A percentile compares a stretch with the other conserved stretches of the same genome.
phyloP scores from a whole-genome alignment of 176 grass and related monocot species.

The Poa pratensis region DNA sequence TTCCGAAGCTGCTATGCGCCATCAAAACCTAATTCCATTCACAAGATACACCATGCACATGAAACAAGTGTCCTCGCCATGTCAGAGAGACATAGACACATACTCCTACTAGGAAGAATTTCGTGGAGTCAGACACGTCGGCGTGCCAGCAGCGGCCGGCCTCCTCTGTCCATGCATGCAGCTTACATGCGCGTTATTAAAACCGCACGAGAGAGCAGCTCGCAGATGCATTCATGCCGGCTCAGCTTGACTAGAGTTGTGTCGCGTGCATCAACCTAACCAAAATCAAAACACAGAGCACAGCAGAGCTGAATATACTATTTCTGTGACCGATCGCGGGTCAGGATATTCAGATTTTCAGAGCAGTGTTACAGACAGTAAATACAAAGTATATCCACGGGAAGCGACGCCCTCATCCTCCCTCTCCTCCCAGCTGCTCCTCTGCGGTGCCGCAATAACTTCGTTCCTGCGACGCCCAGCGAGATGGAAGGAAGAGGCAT shows the following conservation, averaged over 20 bases:
- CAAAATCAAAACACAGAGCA: not conserved
- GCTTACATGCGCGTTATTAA: constrained; percentile 27
- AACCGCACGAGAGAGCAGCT: not conserved
- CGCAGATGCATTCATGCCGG: constrained; percentile 40
- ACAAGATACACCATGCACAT: not conserved
- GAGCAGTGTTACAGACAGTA: not conserved
- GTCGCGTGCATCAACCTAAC: constrained; percentile 16
- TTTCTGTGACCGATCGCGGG: constrained; percentile 7
- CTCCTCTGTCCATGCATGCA: not conserved
- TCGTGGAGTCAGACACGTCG: constrained; percentile 34
- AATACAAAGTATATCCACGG: constrained; percentile 37
- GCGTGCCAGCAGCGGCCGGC: not conserved
- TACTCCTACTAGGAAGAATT: too few species aligned
- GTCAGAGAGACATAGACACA: not conserved
- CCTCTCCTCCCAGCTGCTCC: not conserved
- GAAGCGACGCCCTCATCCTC: constrained; percentile 16
- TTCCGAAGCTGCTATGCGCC: not conserved
- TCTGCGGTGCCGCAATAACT: constrained; percentile 27
- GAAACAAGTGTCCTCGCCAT: constrained; percentile 14
- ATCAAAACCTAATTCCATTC: not conserved
- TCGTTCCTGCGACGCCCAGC: not conserved
- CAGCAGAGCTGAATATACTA: constrained; percentile 13
- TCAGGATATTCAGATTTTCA: constrained; percentile 20
- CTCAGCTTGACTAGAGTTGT: constrained; percentile 12
- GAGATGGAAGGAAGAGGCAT: constrained; percentile 17